Evolutionary conservation across 2,329 filamentous ascomycete genomes (phyloP).

Genomic region (Diaporthe citri): DNA sequence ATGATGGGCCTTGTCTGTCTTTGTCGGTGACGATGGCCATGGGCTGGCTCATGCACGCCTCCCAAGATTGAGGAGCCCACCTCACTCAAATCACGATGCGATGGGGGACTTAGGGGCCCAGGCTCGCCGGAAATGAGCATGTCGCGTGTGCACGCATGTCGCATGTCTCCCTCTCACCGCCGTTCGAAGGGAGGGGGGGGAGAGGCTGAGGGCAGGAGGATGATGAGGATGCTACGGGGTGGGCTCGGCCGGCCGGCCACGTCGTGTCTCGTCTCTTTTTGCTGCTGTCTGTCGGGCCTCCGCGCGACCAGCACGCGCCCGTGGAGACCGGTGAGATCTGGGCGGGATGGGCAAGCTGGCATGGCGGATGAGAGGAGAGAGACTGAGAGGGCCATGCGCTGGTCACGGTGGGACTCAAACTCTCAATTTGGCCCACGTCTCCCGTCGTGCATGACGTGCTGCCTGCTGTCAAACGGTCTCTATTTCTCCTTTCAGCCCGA

Average conservation of each 20-base stretch:
- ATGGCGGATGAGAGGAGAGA: not conserved
- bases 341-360: not conserved
- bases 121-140: conserved; percentile 7
- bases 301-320: not conserved
- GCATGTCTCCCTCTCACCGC: not conserved
- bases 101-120: not conserved
- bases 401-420: conserved; percentile 3
- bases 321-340: conserved; percentile 7
- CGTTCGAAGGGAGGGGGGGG: not conserved
- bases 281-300: not conserved
- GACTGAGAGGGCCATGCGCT: conserved; percentile 3
- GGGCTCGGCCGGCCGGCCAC: conserved; percentile 27
- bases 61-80: conserved; percentile 11
- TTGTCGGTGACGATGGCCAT: conserved; percentile 11
- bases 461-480: conserved; percentile 10
- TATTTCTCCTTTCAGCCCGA: not conserved
- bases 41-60: conserved; percentile 21
- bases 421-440: not conserved
- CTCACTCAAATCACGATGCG: not conserved
- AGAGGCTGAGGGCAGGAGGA: not conserved
- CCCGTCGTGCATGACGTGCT: conserved; percentile 26
- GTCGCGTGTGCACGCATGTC: conserved; percentile 9
- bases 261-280: not conserved
- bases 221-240: not conserved
- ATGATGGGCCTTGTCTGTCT: not conserved